These are phyloP conservation scores for Xylaria sp. DNA, from an alignment of 2,329 filamentous ascomycete species.

Conservation along the genomic window DNA sequence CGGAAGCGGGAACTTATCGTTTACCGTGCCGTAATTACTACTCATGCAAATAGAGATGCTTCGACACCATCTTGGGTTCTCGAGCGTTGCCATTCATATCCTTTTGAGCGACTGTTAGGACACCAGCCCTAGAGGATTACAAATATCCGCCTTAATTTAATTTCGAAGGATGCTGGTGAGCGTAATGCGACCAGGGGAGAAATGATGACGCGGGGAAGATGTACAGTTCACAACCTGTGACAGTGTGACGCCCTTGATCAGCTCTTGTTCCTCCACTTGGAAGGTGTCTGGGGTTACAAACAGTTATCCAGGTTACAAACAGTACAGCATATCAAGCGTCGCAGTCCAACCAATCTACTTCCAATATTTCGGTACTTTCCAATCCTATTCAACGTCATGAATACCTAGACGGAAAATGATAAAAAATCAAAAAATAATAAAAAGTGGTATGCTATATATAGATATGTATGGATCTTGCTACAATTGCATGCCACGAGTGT, in stretches of 20 bases:
- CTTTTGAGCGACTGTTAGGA: background rate
- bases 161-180: background rate
- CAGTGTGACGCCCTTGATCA: background rate
- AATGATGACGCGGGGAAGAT: constrained; percentile 1
- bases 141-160: constrained; percentile 4
- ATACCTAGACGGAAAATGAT: background rate
- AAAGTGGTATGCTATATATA: background rate
- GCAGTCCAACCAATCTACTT: no score
- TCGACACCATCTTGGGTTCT: background rate
- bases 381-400: background rate
- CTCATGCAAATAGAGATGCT: no score
- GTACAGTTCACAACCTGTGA: background rate
- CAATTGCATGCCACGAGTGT: constrained; percentile 3
- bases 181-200: constrained; percentile 8
- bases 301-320: no score
- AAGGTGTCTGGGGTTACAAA: background rate
- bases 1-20: background rate
- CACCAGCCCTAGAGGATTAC: background rate
- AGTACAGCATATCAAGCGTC: background rate
- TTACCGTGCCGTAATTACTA: background rate
- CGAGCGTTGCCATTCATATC: background rate
- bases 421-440: no score
- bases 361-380: background rate
- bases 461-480: background rate
- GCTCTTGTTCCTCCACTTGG: background rate